Evolutionary conservation across 257 asterid genomes (phyloP).

Genomic region (Solanum appendiculatum): DNA sequence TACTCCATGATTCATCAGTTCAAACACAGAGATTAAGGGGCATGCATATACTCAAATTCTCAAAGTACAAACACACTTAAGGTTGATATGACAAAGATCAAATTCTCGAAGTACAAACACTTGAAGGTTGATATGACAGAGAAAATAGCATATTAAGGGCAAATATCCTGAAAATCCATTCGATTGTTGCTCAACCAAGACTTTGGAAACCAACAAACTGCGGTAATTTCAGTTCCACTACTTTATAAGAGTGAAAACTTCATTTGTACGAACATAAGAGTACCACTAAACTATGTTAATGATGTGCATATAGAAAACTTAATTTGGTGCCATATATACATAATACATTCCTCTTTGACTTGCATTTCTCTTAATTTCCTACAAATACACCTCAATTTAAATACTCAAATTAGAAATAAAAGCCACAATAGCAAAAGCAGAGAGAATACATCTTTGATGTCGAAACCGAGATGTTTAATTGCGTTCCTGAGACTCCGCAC

Average conservation of each 20-base stretch:
- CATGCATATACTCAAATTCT: background rate
- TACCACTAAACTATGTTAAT: background rate
- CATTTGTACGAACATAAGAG: background rate
- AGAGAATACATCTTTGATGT: constrained; percentile 56
- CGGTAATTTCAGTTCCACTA: background rate
- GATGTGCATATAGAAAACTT: background rate
- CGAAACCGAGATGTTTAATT: constrained; percentile 64
- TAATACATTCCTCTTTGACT: background rate
- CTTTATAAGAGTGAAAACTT: background rate
- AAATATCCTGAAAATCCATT: background rate
- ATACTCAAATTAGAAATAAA: background rate
- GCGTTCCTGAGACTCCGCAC: constrained; percentile 93
- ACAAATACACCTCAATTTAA: background rate
- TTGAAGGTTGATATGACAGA: background rate
- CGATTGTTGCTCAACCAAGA: background rate
- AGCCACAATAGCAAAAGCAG: background rate
- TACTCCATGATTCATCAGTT: background rate
- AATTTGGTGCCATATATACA: background rate
- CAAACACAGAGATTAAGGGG: background rate
- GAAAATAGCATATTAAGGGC: background rate
- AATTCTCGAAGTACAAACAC: background rate
- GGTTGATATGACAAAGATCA: background rate
- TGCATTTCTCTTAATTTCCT: background rate
- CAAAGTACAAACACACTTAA: background rate
- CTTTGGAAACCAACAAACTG: background rate